Percentiles rank a stretch among this genome's conserved stretches.
Conservation (phyloP, 2,329 filamentous ascomycete genomes). For the Sclerotinia spermophila region DNA sequence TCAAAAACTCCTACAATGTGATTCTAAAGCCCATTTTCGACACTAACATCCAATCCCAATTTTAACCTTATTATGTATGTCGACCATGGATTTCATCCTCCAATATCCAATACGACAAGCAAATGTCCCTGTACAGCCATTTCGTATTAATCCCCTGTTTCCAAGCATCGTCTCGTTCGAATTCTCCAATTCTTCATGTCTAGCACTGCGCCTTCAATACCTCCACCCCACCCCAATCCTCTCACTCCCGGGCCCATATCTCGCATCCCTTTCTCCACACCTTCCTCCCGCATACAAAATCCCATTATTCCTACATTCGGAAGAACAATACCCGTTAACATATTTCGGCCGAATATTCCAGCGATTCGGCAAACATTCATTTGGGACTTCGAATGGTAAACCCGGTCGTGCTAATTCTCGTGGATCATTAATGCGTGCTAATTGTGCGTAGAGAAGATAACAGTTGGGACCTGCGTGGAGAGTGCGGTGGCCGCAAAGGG, state of each 20-base stretch:
- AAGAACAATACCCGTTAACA: constrained; percentile 29
- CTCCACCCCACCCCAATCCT: constrained; percentile 37
- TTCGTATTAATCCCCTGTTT: no score
- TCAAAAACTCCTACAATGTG: constrained; percentile 2
- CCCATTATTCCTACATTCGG: constrained; percentile 35
- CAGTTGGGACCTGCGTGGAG: constrained; percentile 34
- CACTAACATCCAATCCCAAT: not conserved
- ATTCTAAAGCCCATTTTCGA: not conserved
- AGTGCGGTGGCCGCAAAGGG: constrained; percentile 33
- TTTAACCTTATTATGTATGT: not conserved
- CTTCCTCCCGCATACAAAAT: constrained; percentile 24
- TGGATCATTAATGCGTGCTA: constrained; percentile 36
- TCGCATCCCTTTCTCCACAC: constrained; percentile 31
- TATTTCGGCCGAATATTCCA: constrained; percentile 26
- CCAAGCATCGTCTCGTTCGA: not conserved
- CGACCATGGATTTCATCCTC: not conserved
- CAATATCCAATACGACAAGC: not conserved
- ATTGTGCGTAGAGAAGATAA: constrained; percentile 34
- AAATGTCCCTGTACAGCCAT: not conserved
- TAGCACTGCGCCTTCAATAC: constrained; percentile 15
- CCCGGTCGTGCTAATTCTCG: constrained; percentile 21
- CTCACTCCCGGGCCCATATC: constrained; percentile 33
- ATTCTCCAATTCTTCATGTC: no score
- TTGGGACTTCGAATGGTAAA: constrained; percentile 33
- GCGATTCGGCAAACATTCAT: constrained; percentile 29